Evolutionary conservation across 116 monocot genomes (phyloP), one percentile per base, ranked within the genome.

Genomic region (Phalaenopsis hybrid): DNA sequence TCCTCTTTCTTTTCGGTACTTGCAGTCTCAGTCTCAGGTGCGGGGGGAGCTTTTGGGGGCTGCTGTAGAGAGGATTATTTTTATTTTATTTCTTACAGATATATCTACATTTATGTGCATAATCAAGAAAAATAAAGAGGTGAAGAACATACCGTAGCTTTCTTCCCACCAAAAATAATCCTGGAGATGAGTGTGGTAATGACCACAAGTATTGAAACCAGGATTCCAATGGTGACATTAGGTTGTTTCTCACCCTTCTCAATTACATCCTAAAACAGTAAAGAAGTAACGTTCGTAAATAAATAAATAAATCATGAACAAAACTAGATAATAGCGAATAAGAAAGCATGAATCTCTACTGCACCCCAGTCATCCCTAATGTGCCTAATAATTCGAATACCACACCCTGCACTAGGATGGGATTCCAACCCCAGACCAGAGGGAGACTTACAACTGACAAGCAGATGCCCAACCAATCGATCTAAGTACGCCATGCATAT

Each of bases 221-320:
- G 58, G 59, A 88, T 59, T 23, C 88, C 88, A 43, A 88, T 44
- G 0, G 83, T 79, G n/a, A 83, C 1, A 61, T 88, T 88, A 5
- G 86, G 83, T 57, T 88, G 88, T 20, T 80, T 88, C 79, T 88
- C 88, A 50, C 81, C 88, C 52, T 88, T 88, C 81, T 88, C 83
- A 55, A 88, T 88, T 8, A 88, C 73, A 81, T 86, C 88, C 88
- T 88, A 44, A 50, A 50, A 68, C 16, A 79, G 3, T 67, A 16
- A 67, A 67, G 16, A 17, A 28, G 25, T 67, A 1, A 67, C 21
- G 20, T 63, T 8, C 1, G 7, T 0, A 41, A 41, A 41, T 3
- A 41, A 41, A 41, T 41, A 31, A 31, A 31, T 31, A 31, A 31
- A 31, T 31, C 31, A 31, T 31, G 31, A 31, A 31, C 31, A 31